Evolutionary conservation across 1,284 basidiomycete genomes (phyloP).

Genomic region (Sporisorium exsertum): DNA sequence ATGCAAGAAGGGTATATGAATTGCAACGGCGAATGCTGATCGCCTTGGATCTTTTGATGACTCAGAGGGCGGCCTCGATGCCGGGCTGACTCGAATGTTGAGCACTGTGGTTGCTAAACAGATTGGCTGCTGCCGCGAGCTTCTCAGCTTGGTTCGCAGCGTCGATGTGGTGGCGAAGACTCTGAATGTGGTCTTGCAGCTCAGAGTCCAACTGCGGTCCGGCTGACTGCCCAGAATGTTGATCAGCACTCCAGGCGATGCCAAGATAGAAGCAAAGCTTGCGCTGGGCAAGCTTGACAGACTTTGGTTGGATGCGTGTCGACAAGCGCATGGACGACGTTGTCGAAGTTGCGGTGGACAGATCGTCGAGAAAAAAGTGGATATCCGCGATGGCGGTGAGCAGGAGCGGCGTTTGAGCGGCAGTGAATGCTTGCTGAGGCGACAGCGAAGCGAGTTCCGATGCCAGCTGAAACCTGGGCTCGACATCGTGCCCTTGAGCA

Average conservation of each 20-base stretch:
- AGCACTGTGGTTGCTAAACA: background rate
- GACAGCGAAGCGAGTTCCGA: constrained; percentile 12
- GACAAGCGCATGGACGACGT: background rate
- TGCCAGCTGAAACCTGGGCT: constrained; percentile 15
- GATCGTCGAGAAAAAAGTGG: constrained; percentile 22
- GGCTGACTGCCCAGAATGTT: background rate
- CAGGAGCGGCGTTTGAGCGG: constrained; percentile 21
- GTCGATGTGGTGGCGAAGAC: background rate
- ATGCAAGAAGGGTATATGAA: background rate
- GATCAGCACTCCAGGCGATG: constrained; percentile 6
- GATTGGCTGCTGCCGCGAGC: constrained; percentile 21
- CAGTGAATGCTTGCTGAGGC: constrained; percentile 23
- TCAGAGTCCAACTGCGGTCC: constrained; percentile 1
- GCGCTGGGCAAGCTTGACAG: constrained; percentile 22
- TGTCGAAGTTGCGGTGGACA: background rate
- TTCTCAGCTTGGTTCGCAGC: constrained; percentile 23
- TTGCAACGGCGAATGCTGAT: background rate
- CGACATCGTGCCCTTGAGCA: background rate
- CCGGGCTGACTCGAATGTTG: background rate
- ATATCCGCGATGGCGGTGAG: constrained; percentile 39
- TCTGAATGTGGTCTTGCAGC: constrained; percentile 9
- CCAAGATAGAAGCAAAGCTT: constrained; percentile 43
- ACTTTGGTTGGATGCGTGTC: constrained; percentile 1
- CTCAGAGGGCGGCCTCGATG: constrained; percentile 6
- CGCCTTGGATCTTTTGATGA: background rate